Evolutionary conservation across 805 yeast genomes (phyloP).

Genomic region (Vanderwaltozyma verrucispora): DNA sequence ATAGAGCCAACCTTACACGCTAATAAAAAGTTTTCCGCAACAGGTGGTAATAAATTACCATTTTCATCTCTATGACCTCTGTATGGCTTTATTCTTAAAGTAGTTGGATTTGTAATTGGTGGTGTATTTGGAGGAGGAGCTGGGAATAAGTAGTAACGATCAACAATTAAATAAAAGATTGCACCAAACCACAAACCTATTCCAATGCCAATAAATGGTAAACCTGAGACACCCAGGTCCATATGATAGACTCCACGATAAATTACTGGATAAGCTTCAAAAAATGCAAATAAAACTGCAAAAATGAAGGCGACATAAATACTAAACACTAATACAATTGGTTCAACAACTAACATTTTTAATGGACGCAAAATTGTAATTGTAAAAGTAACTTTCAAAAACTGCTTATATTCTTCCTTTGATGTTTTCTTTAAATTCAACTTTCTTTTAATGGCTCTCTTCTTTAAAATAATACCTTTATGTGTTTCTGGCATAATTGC

Average conservation of each 20-base stretch:
- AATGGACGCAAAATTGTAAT: conserved; percentile 52
- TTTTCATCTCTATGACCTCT: conserved; percentile 40
- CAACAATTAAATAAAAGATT: conserved; percentile 38
- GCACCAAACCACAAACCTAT: conserved; percentile 54
- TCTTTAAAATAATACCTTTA: conserved; percentile 50
- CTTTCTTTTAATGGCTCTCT: conserved; percentile 53
- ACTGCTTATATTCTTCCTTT: conserved; percentile 27
- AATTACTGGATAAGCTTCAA: conserved; percentile 40
- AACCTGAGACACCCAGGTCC: conserved; percentile 52
- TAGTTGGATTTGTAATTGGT: conserved; percentile 30
- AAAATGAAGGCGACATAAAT: conserved; percentile 64
- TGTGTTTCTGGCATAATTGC: conserved; percentile 56
- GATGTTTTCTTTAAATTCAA: conserved; percentile 33
- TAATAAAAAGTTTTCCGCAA: conserved; percentile 52
- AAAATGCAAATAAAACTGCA: conserved; percentile 70
- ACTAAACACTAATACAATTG: conserved; percentile 62
- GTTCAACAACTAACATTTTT: conserved; percentile 61
- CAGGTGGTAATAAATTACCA: conserved; percentile 43
- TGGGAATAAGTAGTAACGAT: conserved; percentile 40
- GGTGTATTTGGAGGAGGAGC: conserved; percentile 52
- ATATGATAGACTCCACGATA: conserved; percentile 55
- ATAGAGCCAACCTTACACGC: conserved; percentile 60
- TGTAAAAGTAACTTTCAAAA: conserved; percentile 36
- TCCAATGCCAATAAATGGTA: conserved; percentile 65
- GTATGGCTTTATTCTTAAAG: conserved; percentile 18